Conservation (phyloP, 768 basidiomycete genomes). For the Saitozyma sp. region DNA sequence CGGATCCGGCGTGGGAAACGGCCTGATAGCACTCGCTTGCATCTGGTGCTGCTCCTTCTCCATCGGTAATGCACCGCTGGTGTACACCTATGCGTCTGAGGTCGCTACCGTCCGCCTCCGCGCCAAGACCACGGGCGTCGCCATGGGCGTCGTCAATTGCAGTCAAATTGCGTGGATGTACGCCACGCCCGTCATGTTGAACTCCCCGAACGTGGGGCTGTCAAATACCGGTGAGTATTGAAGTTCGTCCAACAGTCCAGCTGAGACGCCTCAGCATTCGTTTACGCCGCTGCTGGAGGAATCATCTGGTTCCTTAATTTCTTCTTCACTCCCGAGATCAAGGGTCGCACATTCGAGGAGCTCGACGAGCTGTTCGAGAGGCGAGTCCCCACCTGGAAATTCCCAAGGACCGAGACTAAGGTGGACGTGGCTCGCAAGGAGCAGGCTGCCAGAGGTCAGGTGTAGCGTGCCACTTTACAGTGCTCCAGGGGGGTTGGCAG, state of each 20-base stretch:
- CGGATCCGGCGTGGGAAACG: not conserved
- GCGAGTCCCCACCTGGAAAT: conserved; percentile 31
- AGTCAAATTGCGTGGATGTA: conserved; percentile 2
- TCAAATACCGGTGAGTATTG: not conserved
- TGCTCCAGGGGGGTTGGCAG: no score
- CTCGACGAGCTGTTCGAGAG: conserved; percentile 40
- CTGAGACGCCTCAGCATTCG: not conserved
- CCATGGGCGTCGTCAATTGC: conserved; percentile 1
- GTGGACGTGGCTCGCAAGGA: conserved; percentile 1
- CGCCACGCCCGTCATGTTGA: conserved; percentile 9
- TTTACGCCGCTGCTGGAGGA: conserved; percentile 1
- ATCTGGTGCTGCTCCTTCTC: no score
- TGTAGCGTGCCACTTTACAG: no score
- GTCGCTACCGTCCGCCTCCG: conserved; percentile 14
- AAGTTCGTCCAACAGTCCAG: no score
- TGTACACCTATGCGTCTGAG: conserved; percentile 16
- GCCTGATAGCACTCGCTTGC: conserved; percentile 4
- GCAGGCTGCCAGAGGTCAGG: not conserved
- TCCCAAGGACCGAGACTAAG: conserved; percentile 1
- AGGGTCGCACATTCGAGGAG: conserved; percentile 18
- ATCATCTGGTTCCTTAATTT: not conserved
- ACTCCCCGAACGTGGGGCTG: not conserved
- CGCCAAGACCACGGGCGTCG: conserved; percentile 19
- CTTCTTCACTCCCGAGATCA: conserved; percentile 4
- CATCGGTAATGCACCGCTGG: conserved; percentile 10